Base-by-base conservation (phyloP, 1,284 basidiomycete species). In the Calocybe gambosa region DNA sequence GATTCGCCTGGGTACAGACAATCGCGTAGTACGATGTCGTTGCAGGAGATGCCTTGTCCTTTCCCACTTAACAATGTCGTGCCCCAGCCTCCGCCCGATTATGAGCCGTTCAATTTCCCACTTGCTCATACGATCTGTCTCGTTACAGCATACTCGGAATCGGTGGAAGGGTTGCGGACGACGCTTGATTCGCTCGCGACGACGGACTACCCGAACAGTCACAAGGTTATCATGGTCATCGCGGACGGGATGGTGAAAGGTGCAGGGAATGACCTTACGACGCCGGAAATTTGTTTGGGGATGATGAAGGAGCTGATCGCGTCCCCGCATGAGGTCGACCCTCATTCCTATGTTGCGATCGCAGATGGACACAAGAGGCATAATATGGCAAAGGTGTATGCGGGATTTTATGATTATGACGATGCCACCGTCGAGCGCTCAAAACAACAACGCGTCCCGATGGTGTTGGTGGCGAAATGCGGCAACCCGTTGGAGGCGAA, bases 191-290 rank as follows among this genome's bases (percentile, higher is more conserved):
- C 95, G 13, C 80, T 99, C 19, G 93, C 94, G 3, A 99, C 95
- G 5, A 98, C 95, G 37, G 94, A 98, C 66, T 99, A 98, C 62
- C 95, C 95, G 21, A 98, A 99, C 73, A 92, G 88, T 56, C 96
- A 99, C 74, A 99, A 99, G 65, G 64, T 98, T 44, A 85, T 99
- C 51, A 73, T 99, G 50, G 85, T 99, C 61, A 95, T 99, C 55
- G 92, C 93, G 39, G 96, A 99, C 64, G 96, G 96, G 58, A 92
- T 97, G 85, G 96, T 99, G 60, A 93, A 94, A 72, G 96, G 96
- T 58, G 85, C 82, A 19, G 93, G 93, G 8, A 95, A 95, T 57
- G 67, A 77, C 46, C 63, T 90, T 63, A 85, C 87, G 46, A 97
- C 94, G 0, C 95, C 96, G 13, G 93, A 99, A 59, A 98, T 99